These are phyloP conservation scores for Yamadazyma dendronema DNA, from an alignment of 1,139 yeast species.

Conservation along the genomic window DNA sequence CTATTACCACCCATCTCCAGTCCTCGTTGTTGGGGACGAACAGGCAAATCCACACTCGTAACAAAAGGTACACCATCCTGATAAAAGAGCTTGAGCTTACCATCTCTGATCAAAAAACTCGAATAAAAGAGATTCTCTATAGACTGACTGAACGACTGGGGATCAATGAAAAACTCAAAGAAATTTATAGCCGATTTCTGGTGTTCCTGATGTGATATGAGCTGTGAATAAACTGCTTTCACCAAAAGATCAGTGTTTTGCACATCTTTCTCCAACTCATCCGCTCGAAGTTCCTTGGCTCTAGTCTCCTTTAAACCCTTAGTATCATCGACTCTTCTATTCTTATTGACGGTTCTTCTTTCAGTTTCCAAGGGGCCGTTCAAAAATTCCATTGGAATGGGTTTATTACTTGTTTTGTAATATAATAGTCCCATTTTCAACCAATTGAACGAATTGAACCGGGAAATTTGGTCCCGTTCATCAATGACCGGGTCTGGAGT, in stretches of 20 bases:
- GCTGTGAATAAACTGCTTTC: constrained; percentile 41
- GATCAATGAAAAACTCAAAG: constrained; percentile 69
- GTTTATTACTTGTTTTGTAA: constrained; percentile 44
- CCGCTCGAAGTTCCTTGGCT: constrained; percentile 52
- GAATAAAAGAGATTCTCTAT: constrained; percentile 82
- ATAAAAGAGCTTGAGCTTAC: constrained; percentile 51
- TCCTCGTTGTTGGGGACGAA: neutral
- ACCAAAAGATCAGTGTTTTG: constrained; percentile 64
- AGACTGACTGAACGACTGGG: constrained; percentile 71
- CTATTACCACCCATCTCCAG: constrained; percentile 19
- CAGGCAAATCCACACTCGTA: constrained; percentile 15
- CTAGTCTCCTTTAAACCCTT: constrained; percentile 39
- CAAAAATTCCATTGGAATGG: constrained; percentile 58
- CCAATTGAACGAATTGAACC: constrained; percentile 53
- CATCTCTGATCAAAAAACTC: constrained; percentile 77
- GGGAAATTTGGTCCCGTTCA: constrained; percentile 7
- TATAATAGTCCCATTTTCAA: constrained; percentile 56
- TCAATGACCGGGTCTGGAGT: too few relatives aligned
- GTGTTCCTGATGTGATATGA: constrained; percentile 27
- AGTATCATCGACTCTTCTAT: constrained; percentile 44
- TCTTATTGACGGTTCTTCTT: constrained; percentile 38
- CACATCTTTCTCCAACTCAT: constrained; percentile 49
- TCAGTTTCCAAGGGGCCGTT: constrained; percentile 74
- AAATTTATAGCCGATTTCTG: constrained; percentile 46
- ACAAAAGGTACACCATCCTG: constrained; percentile 47